These are phyloP conservation scores for Trichoderma sp. DNA, from an alignment of 2,329 filamentous ascomycete genomes.

Conservation along the genomic window DNA sequence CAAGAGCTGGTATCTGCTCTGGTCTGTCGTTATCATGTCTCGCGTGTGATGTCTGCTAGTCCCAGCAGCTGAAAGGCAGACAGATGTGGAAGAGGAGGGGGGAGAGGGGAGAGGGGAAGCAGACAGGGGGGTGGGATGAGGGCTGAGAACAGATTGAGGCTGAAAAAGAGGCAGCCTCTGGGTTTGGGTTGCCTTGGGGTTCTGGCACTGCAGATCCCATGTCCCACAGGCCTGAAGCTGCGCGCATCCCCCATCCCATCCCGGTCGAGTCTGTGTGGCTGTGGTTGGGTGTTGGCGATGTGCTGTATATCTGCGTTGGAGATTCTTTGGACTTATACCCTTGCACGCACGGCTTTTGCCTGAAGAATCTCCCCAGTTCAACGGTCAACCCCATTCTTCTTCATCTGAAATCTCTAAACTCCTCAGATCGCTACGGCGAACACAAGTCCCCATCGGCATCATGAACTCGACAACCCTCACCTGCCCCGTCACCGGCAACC, in stretches of 20 bases:
- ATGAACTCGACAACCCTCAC: slow-evolving; percentile 5
- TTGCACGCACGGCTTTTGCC: background rate
- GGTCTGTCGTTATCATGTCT: background rate
- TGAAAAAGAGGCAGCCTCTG: slow-evolving; percentile 10
- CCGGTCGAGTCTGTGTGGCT: slow-evolving; percentile 11
- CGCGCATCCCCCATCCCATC: background rate
- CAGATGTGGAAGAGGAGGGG: too few species aligned
- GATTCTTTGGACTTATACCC: background rate
- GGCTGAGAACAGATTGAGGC: slow-evolving; percentile 3
- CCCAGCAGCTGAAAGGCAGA: background rate
- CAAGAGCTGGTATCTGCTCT: background rate
- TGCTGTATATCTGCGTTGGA: background rate
- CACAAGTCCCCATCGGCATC: background rate
- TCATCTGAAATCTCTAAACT: too few species aligned
- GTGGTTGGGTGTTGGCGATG: slow-evolving; percentile 5
- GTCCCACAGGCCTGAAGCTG: background rate
- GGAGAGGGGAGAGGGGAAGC: too few species aligned
- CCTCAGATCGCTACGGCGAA: too few species aligned
- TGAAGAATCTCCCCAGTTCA: background rate
- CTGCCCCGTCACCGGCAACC: slow-evolving; percentile 33
- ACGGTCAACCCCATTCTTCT: background rate
- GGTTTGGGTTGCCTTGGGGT: slow-evolving; percentile 1
- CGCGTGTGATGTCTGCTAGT: slow-evolving; percentile 17
- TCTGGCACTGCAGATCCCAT: background rate
- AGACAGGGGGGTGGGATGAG: background rate